Base-by-base conservation (phyloP, 2,329 filamentous ascomycete species). In the Dactylellina parvicollis region DNA sequence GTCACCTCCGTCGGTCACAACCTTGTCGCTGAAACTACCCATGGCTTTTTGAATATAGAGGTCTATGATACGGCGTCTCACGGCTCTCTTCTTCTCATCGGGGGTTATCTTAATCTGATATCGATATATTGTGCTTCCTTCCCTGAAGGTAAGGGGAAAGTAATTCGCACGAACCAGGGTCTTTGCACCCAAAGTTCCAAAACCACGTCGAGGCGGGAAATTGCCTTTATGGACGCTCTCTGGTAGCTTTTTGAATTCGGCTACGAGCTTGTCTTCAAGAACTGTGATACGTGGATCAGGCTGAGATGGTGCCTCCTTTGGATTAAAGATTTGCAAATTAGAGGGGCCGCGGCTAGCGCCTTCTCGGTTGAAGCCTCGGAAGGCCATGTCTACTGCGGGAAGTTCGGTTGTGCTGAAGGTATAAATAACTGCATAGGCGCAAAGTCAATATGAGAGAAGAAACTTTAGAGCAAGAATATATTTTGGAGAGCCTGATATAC, bases 201-300 rank as follows among this genome's bases (percentile, higher is more conserved):
- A 72, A 2, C 67, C 59, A n/a, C 59, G 52, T 24, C 59, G 42
- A 18, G 59, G 67, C 14, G 67, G 67, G 5, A 65, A 65, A 16
- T 65, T 30, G 1, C 49, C 42, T 18, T 22, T 40, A 10, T 65
- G 67, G 20, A 60, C 24, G 1, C 30, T 26, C 14, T 22, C 18
- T 8, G 44, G 26, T 1, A 65, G 18, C 2, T 32, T 26, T 36
- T 38, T 65, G 7, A 64, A 36, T 5, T 38, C 12, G 2, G 5
- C n/a, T 0, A 65, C 30, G 12, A 65, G 38, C 12, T 47, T 18
- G 30, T 56, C 30, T 32, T 72, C 67, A 8, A 72, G 32, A 7
- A 46, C 30, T 12, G 59, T 65, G 9, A 52, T 28, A 26, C 9
- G 16, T 1, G 20, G 5, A 12, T 65, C 54, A 2, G 59, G 67